phyloP scores from a whole-genome alignment of 2,329 filamentous ascomycete species.

The Aphanocladium album region DNA sequence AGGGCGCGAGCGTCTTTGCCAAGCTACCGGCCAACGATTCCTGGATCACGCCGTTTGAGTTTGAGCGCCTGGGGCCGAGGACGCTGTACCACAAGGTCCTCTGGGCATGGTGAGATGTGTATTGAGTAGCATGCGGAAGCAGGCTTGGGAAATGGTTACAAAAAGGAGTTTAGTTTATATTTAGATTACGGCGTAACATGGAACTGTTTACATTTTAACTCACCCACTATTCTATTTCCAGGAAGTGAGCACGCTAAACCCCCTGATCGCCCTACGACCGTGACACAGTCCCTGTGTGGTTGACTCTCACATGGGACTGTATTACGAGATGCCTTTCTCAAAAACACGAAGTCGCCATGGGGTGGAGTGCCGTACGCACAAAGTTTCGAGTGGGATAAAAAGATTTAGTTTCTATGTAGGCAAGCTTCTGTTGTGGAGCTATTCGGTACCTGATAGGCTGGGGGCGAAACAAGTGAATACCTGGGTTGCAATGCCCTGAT shows the following conservation, averaged over 20 bases:
- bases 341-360: too few relatives aligned
- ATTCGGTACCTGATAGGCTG: neutral
- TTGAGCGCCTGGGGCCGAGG: conserved; percentile 76
- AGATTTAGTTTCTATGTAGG: neutral
- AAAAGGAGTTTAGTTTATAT: neutral
- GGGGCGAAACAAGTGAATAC: conserved; percentile 25
- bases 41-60: conserved; percentile 86
- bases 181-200: neutral
- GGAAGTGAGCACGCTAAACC: too few relatives aligned
- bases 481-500: conserved; percentile 21
- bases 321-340: too few relatives aligned
- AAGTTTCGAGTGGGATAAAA: too few relatives aligned
- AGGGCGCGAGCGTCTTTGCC: conserved; percentile 94
- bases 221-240: too few relatives aligned
- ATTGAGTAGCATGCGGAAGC: neutral
- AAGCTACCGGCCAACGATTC: conserved; percentile 90
- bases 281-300: too few relatives aligned
- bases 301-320: too few relatives aligned
- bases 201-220: neutral
- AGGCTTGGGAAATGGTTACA: neutral
- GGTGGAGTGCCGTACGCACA: too few relatives aligned
- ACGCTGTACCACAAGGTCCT: conserved; percentile 78
- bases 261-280: too few relatives aligned
- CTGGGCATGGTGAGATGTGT: conserved; percentile 47
- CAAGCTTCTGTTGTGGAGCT: neutral